Evolutionary conservation across 106 monocot species (phyloP), one percentile per base, ranked within the genome.

Genomic region (Dendrobium huoshanense): DNA sequence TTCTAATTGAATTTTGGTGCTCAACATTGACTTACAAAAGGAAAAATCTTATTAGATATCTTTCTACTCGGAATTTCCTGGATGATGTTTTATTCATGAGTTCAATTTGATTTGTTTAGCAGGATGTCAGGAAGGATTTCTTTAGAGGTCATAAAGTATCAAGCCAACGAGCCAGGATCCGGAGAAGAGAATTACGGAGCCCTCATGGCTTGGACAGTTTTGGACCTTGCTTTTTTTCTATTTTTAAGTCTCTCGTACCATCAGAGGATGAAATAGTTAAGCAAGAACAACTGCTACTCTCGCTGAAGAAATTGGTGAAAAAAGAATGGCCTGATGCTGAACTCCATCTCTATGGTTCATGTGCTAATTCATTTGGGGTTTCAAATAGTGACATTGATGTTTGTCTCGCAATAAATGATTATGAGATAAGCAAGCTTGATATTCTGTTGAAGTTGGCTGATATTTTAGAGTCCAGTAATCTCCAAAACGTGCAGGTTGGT

Each of bases 331-430:
- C 99, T 41, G 78, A 85, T 84, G 89, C 99, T 72, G 79, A 81
- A 72, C 86, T 99, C 2, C 86, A 91, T 75, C 77, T 95, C 76
- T 99, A 99, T 83, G 99, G 99, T 79, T 99, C 99, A 31, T 99
- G 95, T 89, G 99, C 99, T 49, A 99, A 93, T 82, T 93, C 93
- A 29, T 99, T 99, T 81, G 99, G 91, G 68, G 91, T 90, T 73
- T 93, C 95, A 82, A 99, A 93, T 54, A 90, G 99, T 83, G 99
- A 99, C 76, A 91, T 99, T 84, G 99, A 99, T 86, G 47, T 96
- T 77, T 96, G 96, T 78, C 92, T 99, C 77, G 85, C 89, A 80
- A 95, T 99, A 79, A 83, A 88, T 78, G 84, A 87, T 56, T 78
- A 25, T 44, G 81, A 91, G 37, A 79, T 84, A 24, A 90, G 88